A percentile compares a stretch with the other conserved stretches of the same genome.
Conservation (phyloP, 495 filamentous ascomycete species). For the Penicillium flavigenum region DNA sequence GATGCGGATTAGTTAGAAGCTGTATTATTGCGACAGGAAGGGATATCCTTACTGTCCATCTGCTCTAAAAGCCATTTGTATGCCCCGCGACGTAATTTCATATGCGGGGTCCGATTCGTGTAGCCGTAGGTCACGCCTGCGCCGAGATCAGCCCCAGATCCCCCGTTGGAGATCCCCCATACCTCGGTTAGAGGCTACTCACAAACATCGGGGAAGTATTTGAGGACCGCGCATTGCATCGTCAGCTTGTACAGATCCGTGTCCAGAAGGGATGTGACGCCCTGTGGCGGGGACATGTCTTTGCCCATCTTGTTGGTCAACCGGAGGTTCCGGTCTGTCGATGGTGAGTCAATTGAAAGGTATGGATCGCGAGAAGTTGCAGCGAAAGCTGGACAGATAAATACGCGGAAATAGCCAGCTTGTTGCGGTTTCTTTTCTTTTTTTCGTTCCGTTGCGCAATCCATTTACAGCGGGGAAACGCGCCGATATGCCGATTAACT, state of each 20-base stretch:
- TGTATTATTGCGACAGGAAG: not conserved
- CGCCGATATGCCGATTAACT: slow-evolving; percentile 7
- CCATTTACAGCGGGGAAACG: slow-evolving; percentile 7
- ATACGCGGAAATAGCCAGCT: not conserved
- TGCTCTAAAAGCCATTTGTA: slow-evolving; percentile 84
- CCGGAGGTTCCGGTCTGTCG: slow-evolving; percentile 8
- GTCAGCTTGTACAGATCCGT: slow-evolving; percentile 98
- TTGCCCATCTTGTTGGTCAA: slow-evolving; percentile 31
- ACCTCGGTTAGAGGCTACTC: slow-evolving; percentile 23
- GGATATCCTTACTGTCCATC: slow-evolving; percentile 61
- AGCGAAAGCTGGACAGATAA: not conserved
- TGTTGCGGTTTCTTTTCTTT: not conserved
- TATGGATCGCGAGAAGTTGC: not conserved
- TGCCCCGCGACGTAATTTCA: slow-evolving; percentile 80
- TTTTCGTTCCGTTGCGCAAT: not conserved
- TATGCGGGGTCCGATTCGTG: slow-evolving; percentile 91
- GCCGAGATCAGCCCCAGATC: slow-evolving; percentile 20
- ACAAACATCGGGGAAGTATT: slow-evolving; percentile 82
- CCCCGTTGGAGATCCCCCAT: not conserved
- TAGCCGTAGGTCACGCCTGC: slow-evolving; percentile 81
- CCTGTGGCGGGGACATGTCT: slow-evolving; percentile 50
- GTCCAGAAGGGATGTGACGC: slow-evolving; percentile 88
- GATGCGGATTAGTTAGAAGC: not conserved
- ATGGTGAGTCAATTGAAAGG: not conserved
- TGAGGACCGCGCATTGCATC: slow-evolving; percentile 95